Conservation (phyloP, 192 early-diverging fungal species). For the Allomyces macrogynus region DNA sequence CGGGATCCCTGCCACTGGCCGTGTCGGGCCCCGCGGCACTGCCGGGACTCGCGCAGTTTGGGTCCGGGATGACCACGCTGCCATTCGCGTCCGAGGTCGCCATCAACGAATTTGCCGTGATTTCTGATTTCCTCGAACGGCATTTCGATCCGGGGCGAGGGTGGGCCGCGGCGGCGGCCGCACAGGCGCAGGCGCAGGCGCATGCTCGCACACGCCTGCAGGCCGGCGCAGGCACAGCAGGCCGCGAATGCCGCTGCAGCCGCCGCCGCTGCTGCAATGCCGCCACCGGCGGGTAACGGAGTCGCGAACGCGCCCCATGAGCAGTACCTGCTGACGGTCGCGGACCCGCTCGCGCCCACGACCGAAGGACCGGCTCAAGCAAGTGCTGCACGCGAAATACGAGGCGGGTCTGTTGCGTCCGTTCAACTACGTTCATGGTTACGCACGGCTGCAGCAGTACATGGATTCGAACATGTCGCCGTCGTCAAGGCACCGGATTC, state of each 20-base stretch:
- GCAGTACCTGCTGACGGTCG: constrained; percentile 76
- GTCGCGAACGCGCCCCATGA: no score
- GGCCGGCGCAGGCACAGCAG: no score
- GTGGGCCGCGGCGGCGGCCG: no score
- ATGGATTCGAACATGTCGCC: constrained; percentile 74
- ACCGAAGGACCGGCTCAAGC: constrained; percentile 74
- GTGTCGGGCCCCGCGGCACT: no score
- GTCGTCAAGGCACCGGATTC: constrained; percentile 48
- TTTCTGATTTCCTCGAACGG: neutral
- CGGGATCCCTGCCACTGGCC: no score
- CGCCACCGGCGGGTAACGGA: no score
- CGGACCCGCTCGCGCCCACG: constrained; percentile 70
- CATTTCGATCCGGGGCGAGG: no score
- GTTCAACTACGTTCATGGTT: constrained; percentile 89
- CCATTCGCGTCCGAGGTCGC: neutral
- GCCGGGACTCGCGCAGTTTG: no score
- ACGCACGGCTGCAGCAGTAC: constrained; percentile 67
- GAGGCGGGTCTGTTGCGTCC: constrained; percentile 88
- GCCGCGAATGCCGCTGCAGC: no score
- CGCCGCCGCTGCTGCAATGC: no score
- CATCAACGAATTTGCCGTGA: neutral
- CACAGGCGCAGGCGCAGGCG: no score
- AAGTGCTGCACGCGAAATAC: constrained; percentile 86
- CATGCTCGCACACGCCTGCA: no score
- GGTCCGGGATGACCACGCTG: neutral